Evolutionary conservation across 2,329 filamentous ascomycete species (phyloP).

Genomic region (Ceratocystiopsis sp.): DNA sequence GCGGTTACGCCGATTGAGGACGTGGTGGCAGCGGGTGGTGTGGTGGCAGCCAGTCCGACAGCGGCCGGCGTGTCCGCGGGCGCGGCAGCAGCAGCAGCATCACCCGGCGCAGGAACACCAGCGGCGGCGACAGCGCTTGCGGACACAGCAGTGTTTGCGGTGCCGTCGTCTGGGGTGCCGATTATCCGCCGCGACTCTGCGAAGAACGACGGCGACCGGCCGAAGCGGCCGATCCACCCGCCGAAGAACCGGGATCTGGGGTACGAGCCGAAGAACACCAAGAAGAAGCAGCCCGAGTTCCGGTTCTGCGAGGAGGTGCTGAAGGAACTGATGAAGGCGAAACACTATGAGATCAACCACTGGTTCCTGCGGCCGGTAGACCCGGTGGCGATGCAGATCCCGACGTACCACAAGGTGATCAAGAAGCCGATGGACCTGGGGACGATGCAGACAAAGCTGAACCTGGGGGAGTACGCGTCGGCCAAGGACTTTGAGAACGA

Average conservation of each 20-base stretch:
- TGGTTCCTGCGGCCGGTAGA: conserved; percentile 79
- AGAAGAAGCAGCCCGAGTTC: conserved; percentile 77
- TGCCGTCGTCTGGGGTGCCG: conserved; percentile 61
- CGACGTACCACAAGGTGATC: conserved; percentile 81
- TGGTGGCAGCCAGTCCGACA: neutral
- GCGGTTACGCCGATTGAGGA: conserved; percentile 16
- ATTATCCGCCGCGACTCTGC: conserved; percentile 75
- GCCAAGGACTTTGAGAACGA: conserved; percentile 77
- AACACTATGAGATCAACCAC: conserved; percentile 48
- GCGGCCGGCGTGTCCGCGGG: neutral
- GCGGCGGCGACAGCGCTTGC: conserved; percentile 19
- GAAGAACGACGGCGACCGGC: conserved; percentile 57
- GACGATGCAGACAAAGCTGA: conserved; percentile 65
- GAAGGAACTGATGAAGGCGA: conserved; percentile 58
- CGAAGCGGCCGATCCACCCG: conserved; percentile 85
- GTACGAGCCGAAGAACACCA: conserved; percentile 66
- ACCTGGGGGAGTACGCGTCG: conserved; percentile 60
- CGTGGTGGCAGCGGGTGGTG: conserved; percentile 1
- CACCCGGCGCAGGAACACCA: conserved; percentile 19
- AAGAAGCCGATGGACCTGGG: conserved; percentile 93
- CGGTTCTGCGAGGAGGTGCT: conserved; percentile 78
- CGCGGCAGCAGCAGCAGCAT: conserved; percentile 2
- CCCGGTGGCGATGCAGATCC: conserved; percentile 84
- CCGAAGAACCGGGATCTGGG: conserved; percentile 84
- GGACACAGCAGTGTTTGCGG: conserved; percentile 37